These are phyloP conservation scores for Rubus idaeus DNA, from an alignment of 306 rosid species.

Conservation along the genomic window DNA sequence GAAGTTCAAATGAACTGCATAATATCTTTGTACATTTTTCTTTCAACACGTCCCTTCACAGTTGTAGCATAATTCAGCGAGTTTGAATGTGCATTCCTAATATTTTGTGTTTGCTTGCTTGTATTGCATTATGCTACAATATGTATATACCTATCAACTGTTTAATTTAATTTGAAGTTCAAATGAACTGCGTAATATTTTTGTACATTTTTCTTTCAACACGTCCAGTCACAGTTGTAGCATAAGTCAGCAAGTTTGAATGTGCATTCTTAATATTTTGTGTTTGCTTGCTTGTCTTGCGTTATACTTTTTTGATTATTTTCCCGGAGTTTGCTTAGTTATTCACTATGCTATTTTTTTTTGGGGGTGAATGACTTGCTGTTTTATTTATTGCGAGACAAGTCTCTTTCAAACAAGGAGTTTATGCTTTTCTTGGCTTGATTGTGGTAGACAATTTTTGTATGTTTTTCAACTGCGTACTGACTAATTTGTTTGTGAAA, in stretches of 20 bases:
- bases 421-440: background rate
- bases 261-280: background rate
- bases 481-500: conserved; percentile 25
- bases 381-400: background rate
- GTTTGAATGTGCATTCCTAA: background rate
- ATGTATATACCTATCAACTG: conserved; percentile 41
- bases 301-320: background rate
- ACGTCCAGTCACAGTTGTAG: background rate
- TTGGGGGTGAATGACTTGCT: background rate
- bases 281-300: background rate
- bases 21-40: background rate
- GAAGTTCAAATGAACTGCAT: background rate
- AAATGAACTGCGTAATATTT: background rate
- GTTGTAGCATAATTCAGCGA: background rate
- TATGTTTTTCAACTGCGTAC: background rate
- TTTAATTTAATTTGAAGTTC: too few relatives aligned
- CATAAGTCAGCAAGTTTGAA: background rate
- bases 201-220: background rate
- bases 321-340: background rate
- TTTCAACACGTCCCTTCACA: background rate
- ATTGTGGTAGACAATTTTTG: background rate
- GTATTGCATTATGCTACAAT: background rate
- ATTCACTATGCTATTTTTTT: background rate
- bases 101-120: background rate
- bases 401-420: background rate